These are phyloP conservation scores for Alloascoidea hylecoeti DNA, from an alignment of 805 yeast species.

Conservation along the genomic window DNA sequence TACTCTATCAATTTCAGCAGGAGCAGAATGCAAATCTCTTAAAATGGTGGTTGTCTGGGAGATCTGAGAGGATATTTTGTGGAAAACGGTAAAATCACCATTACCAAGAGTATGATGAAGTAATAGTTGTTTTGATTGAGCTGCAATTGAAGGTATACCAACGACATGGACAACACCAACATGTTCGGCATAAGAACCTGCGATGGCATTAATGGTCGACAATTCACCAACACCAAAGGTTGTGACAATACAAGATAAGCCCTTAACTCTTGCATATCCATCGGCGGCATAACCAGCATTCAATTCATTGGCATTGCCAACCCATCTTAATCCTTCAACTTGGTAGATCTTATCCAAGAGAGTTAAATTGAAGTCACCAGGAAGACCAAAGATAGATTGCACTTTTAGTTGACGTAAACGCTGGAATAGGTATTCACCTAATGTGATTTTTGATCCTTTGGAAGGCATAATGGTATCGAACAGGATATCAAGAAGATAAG, in stretches of 20 bases:
- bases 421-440: slow-evolving; percentile 70
- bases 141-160: slow-evolving; percentile 68
- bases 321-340: slow-evolving; percentile 56
- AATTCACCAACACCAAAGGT: slow-evolving; percentile 89
- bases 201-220: slow-evolving; percentile 73
- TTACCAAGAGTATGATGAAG: slow-evolving; percentile 79
- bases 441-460: too few relatives aligned
- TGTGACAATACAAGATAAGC: slow-evolving; percentile 61
- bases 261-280: slow-evolving; percentile 75
- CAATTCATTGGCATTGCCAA: slow-evolving; percentile 82
- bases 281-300: slow-evolving; percentile 85
- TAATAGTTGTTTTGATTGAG: slow-evolving; percentile 58
- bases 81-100: slow-evolving; percentile 70
- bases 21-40: slow-evolving; percentile 50
- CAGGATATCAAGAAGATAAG: too few relatives aligned
- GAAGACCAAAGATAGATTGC: slow-evolving; percentile 38
- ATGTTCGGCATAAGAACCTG: slow-evolving; percentile 84
- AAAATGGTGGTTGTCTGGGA: slow-evolving; percentile 52
- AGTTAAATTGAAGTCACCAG: slow-evolving; percentile 44
- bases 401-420: slow-evolving; percentile 62
- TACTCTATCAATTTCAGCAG: slow-evolving; percentile 58
- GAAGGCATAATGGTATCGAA: too few relatives aligned
- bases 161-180: slow-evolving; percentile 76
- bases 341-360: slow-evolving; percentile 56
- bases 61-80: slow-evolving; percentile 63